Percentiles rank a stretch among this genome's conserved stretches.
Conservation (phyloP, 1,284 basidiomycete genomes). For the Apiotrichum brassicae region DNA sequence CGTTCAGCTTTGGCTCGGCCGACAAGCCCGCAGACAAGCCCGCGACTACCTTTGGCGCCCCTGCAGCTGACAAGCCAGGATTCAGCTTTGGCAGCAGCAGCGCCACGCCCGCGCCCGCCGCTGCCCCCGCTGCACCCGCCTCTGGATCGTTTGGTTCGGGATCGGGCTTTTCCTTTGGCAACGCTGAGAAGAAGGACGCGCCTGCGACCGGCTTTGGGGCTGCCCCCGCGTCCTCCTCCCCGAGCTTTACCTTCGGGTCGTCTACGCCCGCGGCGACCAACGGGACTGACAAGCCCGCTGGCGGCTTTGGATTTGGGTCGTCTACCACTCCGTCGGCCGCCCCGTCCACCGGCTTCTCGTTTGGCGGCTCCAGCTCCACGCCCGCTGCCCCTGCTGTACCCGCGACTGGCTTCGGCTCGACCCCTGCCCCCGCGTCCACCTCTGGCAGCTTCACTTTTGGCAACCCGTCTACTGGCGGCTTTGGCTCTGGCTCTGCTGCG, state of each 20-base stretch:
- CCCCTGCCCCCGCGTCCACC: no score
- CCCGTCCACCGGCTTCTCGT: no score
- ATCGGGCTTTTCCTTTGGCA: conserved; percentile 1
- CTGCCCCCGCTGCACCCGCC: conserved; percentile 3
- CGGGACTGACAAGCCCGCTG: background rate
- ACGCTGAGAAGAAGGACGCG: background rate
- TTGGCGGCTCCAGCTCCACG: background rate
- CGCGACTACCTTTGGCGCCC: conserved; percentile 1
- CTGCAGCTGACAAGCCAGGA: conserved; percentile 2
- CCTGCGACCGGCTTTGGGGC: conserved; percentile 2
- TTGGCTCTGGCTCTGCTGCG: background rate
- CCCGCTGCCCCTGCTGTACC: background rate
- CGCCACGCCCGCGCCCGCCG: conserved; percentile 8
- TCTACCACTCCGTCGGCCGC: background rate
- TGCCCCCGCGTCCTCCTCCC: conserved; percentile 4
- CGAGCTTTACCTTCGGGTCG: conserved; percentile 15
- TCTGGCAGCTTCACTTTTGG: background rate
- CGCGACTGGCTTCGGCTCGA: background rate
- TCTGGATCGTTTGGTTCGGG: conserved; percentile 5
- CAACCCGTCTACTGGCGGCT: background rate
- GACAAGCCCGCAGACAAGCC: no score
- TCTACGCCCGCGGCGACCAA: conserved; percentile 4
- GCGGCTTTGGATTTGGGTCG: background rate
- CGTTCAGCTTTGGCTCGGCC: conserved; percentile 4
- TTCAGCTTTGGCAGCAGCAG: conserved; percentile 21